Percentiles rank a stretch among this genome's conserved stretches.
phyloP scores from a whole-genome alignment of 2,329 filamentous ascomycete species.

The Aspergillus clavatus region DNA sequence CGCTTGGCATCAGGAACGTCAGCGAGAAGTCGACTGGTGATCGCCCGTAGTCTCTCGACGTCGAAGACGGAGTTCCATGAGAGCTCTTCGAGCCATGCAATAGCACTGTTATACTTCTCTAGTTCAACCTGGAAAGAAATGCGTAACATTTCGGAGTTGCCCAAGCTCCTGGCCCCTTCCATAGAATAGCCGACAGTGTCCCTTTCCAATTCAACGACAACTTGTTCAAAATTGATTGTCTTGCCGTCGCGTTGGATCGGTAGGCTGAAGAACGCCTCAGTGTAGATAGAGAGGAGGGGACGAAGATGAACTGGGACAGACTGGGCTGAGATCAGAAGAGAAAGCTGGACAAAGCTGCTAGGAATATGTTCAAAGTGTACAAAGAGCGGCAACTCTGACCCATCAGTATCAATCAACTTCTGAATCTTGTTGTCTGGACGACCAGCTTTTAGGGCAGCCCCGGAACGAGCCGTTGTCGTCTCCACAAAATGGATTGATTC shows the following conservation, averaged over 20 bases:
- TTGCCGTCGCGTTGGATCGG: conserved; percentile 74
- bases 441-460: conserved; percentile 68
- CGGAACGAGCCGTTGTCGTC: conserved; percentile 77
- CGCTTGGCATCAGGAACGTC: conserved; percentile 92
- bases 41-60: conserved; percentile 57
- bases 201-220: conserved; percentile 83
- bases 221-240: conserved; percentile 79
- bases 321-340: conserved; percentile 72
- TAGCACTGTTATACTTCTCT: conserved; percentile 76
- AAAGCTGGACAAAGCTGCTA: conserved; percentile 86
- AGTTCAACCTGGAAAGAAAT: conserved; percentile 82
- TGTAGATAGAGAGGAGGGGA: conserved; percentile 77
- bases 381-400: conserved; percentile 67
- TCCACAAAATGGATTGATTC: conserved; percentile 95
- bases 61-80: conserved; percentile 90
- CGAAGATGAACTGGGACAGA: conserved; percentile 75
- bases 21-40: conserved; percentile 75
- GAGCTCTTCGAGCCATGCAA: conserved; percentile 79
- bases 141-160: conserved; percentile 75
- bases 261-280: conserved; percentile 90
- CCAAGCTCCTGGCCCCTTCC: conserved; percentile 61
- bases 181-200: conserved; percentile 84
- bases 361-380: conserved; percentile 95
- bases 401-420: conserved; percentile 66
- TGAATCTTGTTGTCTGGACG: conserved; percentile 66